A percentile compares a stretch with the other conserved stretches of the same genome.
These are phyloP conservation scores for Tribonema minus DNA, from an alignment of 108 stramenopile genomes.

Conservation along the genomic window DNA sequence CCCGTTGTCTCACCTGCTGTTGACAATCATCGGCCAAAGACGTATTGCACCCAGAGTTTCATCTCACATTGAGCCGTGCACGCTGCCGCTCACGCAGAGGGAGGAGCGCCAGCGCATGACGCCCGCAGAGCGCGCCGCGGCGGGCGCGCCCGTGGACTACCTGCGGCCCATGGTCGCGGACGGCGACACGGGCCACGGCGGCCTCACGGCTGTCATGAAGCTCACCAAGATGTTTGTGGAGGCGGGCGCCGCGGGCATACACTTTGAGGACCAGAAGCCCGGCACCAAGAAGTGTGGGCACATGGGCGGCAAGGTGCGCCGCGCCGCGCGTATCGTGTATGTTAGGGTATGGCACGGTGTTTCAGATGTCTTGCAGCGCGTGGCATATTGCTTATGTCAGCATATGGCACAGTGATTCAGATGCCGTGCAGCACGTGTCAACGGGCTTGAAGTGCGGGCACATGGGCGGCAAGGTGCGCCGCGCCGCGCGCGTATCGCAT, in stretches of 20 bases:
- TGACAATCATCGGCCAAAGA: conserved; percentile 85
- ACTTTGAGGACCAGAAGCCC: conserved; percentile 69
- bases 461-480: conserved; percentile 51
- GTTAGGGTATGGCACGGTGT: too few species aligned
- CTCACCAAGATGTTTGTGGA: conserved; percentile 87
- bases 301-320: conserved; percentile 51
- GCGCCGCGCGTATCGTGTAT: too few species aligned
- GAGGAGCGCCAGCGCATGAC: conserved; percentile 70
- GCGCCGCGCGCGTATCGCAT: too few species aligned
- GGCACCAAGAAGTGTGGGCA: conserved; percentile 97
- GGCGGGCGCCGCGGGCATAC: conserved; percentile 79
- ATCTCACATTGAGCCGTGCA: too few species aligned
- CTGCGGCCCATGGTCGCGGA: conserved; percentile 88
- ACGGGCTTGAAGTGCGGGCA: too few species aligned
- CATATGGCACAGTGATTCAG: too few species aligned
- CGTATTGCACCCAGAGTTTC: too few species aligned
- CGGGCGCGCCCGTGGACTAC: conserved; percentile 72
- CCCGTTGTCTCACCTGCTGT: conserved; percentile 82
- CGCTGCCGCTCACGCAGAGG: not conserved
- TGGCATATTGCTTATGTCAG: too few species aligned
- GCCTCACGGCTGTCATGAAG: conserved; percentile 87
- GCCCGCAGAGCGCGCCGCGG: conserved; percentile 46
- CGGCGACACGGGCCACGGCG: conserved; percentile 83
- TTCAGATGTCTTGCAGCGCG: too few species aligned
- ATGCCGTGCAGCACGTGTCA: too few species aligned